Conservation (phyloP, 2,329 filamentous ascomycete species). For the Phialophora verrucosa region DNA sequence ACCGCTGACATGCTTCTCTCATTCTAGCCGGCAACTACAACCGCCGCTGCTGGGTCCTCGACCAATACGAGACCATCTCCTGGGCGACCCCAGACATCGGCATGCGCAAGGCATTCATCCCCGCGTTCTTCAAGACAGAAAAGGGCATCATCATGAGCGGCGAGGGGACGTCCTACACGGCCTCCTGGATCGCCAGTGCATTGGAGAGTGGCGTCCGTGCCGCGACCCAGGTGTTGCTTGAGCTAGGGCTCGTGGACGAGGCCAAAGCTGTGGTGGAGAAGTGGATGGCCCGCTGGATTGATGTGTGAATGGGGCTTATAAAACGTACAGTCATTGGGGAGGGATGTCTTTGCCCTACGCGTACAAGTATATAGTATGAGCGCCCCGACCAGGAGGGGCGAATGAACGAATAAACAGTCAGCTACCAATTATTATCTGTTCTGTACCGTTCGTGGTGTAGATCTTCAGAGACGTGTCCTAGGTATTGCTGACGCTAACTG, state of each 20-base stretch:
- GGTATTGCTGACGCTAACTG: too few species aligned
- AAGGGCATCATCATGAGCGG: constrained; percentile 71
- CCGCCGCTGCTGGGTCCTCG: constrained; percentile 68
- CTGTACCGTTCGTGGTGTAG: too few species aligned
- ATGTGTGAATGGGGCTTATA: constrained; percentile 11
- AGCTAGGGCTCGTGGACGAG: constrained; percentile 71
- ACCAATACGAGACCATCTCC: constrained; percentile 65
- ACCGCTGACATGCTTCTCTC: neutral
- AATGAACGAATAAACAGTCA: too few species aligned
- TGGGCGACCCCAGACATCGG: constrained; percentile 68
- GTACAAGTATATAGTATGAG: too few species aligned
- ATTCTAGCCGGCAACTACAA: constrained; percentile 62
- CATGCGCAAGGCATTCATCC: constrained; percentile 72
- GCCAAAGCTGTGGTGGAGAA: constrained; percentile 40
- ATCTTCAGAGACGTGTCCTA: too few species aligned
- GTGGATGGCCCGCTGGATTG: constrained; percentile 33
- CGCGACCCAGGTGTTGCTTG: constrained; percentile 40
- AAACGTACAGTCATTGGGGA: too few species aligned
- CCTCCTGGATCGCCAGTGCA: constrained; percentile 69
- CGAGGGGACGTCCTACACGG: constrained; percentile 73
- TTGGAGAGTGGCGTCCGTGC: constrained; percentile 42
- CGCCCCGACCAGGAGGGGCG: too few species aligned
- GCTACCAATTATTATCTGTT: too few species aligned
- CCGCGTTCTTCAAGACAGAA: constrained; percentile 74
- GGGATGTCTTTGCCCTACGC: too few species aligned